These are phyloP conservation scores for Hypsizygus ulmarius DNA, from an alignment of 1,284 basidiomycete genomes.

Conservation along the genomic window DNA sequence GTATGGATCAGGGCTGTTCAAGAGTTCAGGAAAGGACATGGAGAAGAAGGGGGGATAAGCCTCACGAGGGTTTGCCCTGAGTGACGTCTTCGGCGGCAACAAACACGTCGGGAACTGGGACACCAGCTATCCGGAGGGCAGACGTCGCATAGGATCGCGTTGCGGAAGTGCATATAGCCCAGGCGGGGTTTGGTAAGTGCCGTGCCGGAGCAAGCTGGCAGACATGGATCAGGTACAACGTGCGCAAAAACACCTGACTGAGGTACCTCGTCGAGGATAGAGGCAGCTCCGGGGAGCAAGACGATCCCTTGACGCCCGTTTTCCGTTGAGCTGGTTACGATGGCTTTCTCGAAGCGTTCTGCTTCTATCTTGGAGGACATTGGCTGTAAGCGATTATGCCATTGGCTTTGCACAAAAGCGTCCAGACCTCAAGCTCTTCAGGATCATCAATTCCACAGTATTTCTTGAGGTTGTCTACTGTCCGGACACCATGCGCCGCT, in stretches of 20 bases:
- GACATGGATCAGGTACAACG: not conserved
- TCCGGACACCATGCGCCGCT: slow-evolving; percentile 82
- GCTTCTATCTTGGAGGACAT: slow-evolving; percentile 45
- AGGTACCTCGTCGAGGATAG: slow-evolving; percentile 50
- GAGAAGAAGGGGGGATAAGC: slow-evolving; percentile 4
- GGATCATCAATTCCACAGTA: slow-evolving; percentile 72
- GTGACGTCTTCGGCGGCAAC: slow-evolving; percentile 78
- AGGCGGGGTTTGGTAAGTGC: slow-evolving; percentile 49
- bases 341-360: slow-evolving; percentile 64
- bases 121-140: slow-evolving; percentile 49
- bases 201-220: slow-evolving; percentile 43
- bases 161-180: slow-evolving; percentile 72
- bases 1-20: slow-evolving; percentile 78
- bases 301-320: slow-evolving; percentile 58
- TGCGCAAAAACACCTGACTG: not conserved
- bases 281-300: slow-evolving; percentile 57
- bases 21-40: slow-evolving; percentile 3
- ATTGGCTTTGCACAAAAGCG: not conserved
- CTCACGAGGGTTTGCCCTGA: slow-evolving; percentile 77
- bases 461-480: slow-evolving; percentile 72
- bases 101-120: slow-evolving; percentile 62
- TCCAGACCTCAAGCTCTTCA: slow-evolving; percentile 59
- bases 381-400: not conserved
- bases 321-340: slow-evolving; percentile 53
- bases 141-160: slow-evolving; percentile 57